These are phyloP conservation scores for Aspergillus baeticus DNA, from an alignment of 495 filamentous ascomycete genomes.

Conservation along the genomic window DNA sequence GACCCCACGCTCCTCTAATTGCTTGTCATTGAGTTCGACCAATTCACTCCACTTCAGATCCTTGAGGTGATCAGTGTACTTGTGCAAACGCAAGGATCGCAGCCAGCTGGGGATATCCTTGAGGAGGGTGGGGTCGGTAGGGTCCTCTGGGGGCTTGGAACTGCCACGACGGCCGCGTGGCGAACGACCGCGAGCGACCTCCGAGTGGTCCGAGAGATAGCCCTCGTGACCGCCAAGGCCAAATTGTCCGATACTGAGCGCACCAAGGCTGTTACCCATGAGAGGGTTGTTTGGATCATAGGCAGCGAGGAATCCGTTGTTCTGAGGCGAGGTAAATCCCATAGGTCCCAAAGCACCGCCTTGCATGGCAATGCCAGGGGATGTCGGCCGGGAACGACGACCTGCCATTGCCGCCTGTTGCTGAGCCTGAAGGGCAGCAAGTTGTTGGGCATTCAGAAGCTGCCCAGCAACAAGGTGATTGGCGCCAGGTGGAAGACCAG, in stretches of 20 bases:
- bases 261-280: constrained; percentile 70
- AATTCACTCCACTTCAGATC: constrained; percentile 96
- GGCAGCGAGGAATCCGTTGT: constrained; percentile 90
- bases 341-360: constrained; percentile 61
- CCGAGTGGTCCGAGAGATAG: constrained; percentile 92
- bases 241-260: constrained; percentile 73
- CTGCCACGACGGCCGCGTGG: constrained; percentile 90
- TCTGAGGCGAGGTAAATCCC: constrained; percentile 85
- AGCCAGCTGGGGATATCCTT: constrained; percentile 97
- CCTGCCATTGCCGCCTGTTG: constrained; percentile 75
- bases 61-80: constrained; percentile 98
- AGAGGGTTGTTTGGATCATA: constrained; percentile 75
- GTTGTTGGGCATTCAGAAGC: constrained; percentile 77
- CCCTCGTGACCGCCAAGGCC: constrained; percentile 71
- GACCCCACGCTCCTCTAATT: constrained; percentile 87
- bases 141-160: constrained; percentile 97
- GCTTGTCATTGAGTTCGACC: constrained; percentile 88
- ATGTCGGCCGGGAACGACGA: constrained; percentile 87
- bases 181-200: constrained; percentile 84
- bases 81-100: constrained; percentile 90
- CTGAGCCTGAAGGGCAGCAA: constrained; percentile 81
- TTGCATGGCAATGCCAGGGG: constrained; percentile 86
- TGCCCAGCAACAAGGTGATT: constrained; percentile 87
- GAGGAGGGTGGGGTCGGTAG: constrained; percentile 84
- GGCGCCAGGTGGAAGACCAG: constrained; percentile 53